Evolutionary conservation across 805 yeast species (phyloP), one percentile per base, ranked within the genome.

Genomic region (Wickerhamiella vanderwaltii): DNA sequence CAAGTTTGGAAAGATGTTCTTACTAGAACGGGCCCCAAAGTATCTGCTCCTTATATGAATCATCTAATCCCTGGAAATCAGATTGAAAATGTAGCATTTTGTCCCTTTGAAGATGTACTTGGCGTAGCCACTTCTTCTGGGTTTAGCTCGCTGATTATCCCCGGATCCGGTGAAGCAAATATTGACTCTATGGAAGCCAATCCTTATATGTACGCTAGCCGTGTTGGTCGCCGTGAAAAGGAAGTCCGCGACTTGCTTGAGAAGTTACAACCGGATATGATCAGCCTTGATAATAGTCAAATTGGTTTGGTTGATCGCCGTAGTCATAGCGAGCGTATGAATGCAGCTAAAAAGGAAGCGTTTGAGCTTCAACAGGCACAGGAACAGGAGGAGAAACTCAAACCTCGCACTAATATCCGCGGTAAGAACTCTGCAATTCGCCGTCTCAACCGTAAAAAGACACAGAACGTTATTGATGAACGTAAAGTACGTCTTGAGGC

Each of bases 121-220:
- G 94, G 95, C 19, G 73, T 81, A 9, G 96, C 96, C 2, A 93
- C 85, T 57, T 68, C 72, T 39, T 61, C 64, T 1, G 94, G 95
- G 34, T 68, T 86, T 30, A 72, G 79, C n/a, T 77, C 91, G n/a
- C 51, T 91, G 46, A 79, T 91, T 51, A 71, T 91, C 45, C 98
- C 98, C 30, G 98, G 98, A 19, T 68, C 96, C 31, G 98, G 98
- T 67, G 98, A 91, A 65, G 95, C 98, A 47, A 91, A 91, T 63
- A 86, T 74, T 60, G 98, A 91, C 66, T 86, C 97, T 2, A 62
- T 86, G 59, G 98, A 91, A 63, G 62, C 77, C 54, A 91, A 91
- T 60, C 98, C 98, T 48, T 91, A 70, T 63, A 95, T 85, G 61
- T 85, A 71, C 60, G 97, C 93, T 56, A 74, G 95, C 7, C 75